Base-by-base conservation (phyloP, 805 yeast species). In the Kodamaea kaohsiungensis region DNA sequence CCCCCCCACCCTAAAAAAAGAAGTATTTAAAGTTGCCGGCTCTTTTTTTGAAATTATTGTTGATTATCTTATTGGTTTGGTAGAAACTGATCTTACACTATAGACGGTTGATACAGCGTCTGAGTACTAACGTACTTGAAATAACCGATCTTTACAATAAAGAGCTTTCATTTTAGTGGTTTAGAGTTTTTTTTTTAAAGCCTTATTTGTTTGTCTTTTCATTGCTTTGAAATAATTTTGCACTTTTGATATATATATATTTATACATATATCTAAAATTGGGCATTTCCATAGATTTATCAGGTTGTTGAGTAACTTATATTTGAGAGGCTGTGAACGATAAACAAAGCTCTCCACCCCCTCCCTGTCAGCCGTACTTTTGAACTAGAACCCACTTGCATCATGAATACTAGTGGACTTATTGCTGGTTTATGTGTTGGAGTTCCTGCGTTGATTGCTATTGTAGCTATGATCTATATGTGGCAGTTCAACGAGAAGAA, bases 401-500 rank as follows among this genome's bases (percentile, higher is more conserved):
- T 16, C 7, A 46, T 49, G 56, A 51, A 51, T 38, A 46, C 52
- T 17, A 60, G 59, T 43, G 62, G 67, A 9, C 61, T 74, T 52
- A 71, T 79, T 6, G 78, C 75, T 13, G 79, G 79, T 2, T 62
- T 76, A 40, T 75, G 77, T 16, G 72, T 76, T 17, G 79, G 79
- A 6, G 60, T 75, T 17, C 79, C 79, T 2, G 61, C 72, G 30
- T 63, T 67, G 46, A 53, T 76, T 6, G 51, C 51, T 19, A 30
- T 75, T 5, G 38, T 62, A 4, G 64, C 64, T 13, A 59, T 62
- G 37, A 35, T 61, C 3, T 27, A 61, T 12, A 61, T 75, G 51
- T 71, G 71, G 69, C 50, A 57, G 43, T 59, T 72, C 48, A 69
- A 70, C 57, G 68, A 68, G 43, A 63, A 68, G 39, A 62, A 64